A percentile compares a stretch with the other conserved stretches of the same genome.
phyloP scores from a whole-genome alignment of 305 asterid species.

The Rubia peregrina region DNA sequence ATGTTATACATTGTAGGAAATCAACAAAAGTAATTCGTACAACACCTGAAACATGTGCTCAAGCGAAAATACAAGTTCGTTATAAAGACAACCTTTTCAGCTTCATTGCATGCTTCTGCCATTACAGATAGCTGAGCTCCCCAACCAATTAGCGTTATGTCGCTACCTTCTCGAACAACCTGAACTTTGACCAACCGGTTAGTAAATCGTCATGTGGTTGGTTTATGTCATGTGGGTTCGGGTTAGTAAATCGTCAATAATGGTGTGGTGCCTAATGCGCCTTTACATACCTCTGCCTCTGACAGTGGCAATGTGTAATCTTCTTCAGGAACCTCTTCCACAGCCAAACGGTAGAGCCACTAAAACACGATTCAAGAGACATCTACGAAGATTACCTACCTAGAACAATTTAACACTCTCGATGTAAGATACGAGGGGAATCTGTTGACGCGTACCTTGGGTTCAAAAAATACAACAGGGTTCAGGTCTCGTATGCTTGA shows the following conservation, averaged over 20 bases:
- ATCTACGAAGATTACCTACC: background rate
- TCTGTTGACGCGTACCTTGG: conserved; percentile 45
- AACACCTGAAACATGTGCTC: background rate
- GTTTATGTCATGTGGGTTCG: conserved; percentile 7
- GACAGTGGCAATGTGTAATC: conserved; percentile 89
- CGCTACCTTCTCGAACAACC: conserved; percentile 90
- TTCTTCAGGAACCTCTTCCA: conserved; percentile 82
- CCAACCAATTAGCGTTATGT: conserved; percentile 96
- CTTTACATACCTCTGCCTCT: conserved; percentile 75
- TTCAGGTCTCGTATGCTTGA: conserved; percentile 87
- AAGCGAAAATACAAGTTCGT: background rate
- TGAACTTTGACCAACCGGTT: conserved; percentile 25
- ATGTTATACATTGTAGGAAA: conserved; percentile 8
- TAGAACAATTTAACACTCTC: background rate
- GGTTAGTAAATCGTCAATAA: conserved; percentile 6
- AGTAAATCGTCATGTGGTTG: too few species aligned
- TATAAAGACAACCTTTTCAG: conserved; percentile 57
- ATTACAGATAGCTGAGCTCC: conserved; percentile 84
- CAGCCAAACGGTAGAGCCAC: conserved; percentile 95
- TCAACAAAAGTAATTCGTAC: background rate
- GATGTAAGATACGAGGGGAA: conserved; percentile 5
- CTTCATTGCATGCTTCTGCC: conserved; percentile 82
- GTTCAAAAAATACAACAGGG: conserved; percentile 89
- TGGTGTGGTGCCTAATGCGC: background rate
- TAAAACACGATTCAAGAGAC: conserved; percentile 26